These are phyloP conservation scores for Pyrus communis DNA, from an alignment of 306 rosid genomes.

Conservation along the genomic window DNA sequence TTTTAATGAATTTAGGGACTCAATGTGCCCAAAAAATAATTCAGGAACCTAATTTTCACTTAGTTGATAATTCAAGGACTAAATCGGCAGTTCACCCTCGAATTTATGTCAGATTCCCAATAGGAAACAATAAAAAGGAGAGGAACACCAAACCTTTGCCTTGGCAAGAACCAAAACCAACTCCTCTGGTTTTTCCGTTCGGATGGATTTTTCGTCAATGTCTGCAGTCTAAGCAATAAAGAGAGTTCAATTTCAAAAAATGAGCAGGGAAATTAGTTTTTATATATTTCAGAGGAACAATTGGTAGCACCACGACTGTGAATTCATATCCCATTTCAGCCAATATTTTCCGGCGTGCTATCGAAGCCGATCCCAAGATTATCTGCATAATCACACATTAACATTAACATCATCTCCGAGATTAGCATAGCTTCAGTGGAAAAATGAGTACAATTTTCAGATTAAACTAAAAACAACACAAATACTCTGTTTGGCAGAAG, in stretches of 20 bases:
- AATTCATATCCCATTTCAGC: conserved; percentile 77
- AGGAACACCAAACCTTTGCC: conserved; percentile 58
- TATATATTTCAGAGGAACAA: neutral
- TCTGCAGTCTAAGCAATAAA: conserved; percentile 62
- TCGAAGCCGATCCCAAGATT: conserved; percentile 65
- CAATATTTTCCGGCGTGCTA: conserved; percentile 60
- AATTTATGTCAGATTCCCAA: neutral
- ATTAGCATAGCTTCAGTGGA: neutral
- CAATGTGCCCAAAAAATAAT: no score
- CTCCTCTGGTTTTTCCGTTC: conserved; percentile 77
- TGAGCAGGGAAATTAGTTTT: neutral
- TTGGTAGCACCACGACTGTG: conserved; percentile 39
- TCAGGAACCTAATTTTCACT: no score
- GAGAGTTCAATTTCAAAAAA: conserved; percentile 1
- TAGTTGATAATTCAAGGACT: no score
- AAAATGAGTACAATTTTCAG: neutral
- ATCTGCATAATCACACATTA: conserved; percentile 34
- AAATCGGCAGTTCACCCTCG: no score
- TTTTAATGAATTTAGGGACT: no score
- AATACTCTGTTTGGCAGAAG: neutral
- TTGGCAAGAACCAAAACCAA: conserved; percentile 87
- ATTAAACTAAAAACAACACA: neutral
- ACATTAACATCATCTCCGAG: neutral
- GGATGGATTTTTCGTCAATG: conserved; percentile 82
- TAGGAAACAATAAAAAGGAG: neutral